Evolutionary conservation across 176 grass and related monocot genomes (phyloP).

Genomic region (Triticum monococcum): DNA sequence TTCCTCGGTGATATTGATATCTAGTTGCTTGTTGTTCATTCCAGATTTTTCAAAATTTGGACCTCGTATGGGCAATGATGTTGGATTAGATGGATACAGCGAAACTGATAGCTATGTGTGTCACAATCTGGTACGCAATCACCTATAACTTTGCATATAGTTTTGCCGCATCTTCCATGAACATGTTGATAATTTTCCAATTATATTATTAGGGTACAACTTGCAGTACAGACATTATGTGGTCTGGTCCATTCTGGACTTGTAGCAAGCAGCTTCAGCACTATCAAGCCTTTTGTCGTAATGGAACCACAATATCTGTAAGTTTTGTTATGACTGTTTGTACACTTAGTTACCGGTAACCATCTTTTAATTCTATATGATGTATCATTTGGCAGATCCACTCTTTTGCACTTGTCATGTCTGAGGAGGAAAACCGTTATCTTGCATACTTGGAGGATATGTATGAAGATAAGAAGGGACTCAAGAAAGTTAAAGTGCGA

Average conservation of each 20-base stretch:
- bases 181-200: neutral
- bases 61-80: slow-evolving; percentile 25
- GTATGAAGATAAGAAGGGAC: slow-evolving; percentile 98
- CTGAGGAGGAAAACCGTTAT: slow-evolving; percentile 85
- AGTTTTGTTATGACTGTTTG: slow-evolving; percentile 25
- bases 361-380: slow-evolving; percentile 14
- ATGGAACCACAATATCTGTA: slow-evolving; percentile 82
- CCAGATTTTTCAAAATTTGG: slow-evolving; percentile 52
- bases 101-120: slow-evolving; percentile 40
- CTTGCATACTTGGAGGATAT: slow-evolving; percentile 99
- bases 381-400: slow-evolving; percentile 57
- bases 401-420: slow-evolving; percentile 89
- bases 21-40: neutral
- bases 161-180: slow-evolving; percentile 22
- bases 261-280: slow-evolving; percentile 89
- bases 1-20: neutral
- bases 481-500: slow-evolving; percentile 97
- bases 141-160: slow-evolving; percentile 4
- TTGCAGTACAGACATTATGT: slow-evolving; percentile 74
- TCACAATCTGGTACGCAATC: slow-evolving; percentile 53
- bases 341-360: neutral
- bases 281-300: slow-evolving; percentile 82
- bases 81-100: slow-evolving; percentile 49
- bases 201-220: slow-evolving; percentile 51
- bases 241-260: slow-evolving; percentile 90